These are phyloP conservation scores for Phalaenopsis aphrodite DNA, from an alignment of 106 monocot species.

Conservation along the genomic window DNA sequence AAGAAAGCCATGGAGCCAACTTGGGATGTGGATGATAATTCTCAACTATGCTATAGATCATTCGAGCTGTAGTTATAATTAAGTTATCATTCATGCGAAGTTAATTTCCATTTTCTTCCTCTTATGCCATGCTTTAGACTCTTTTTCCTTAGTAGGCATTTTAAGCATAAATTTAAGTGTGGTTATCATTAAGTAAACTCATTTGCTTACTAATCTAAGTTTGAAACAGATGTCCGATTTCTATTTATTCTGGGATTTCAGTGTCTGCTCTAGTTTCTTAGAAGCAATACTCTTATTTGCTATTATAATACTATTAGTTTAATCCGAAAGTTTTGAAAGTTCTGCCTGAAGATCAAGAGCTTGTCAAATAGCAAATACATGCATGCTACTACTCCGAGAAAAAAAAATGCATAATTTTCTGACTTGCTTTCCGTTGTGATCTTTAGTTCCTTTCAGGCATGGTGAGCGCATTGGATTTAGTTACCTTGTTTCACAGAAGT, in stretches of 20 bases:
- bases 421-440: not conserved
- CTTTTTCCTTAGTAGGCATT: too few relatives aligned
- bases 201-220: not conserved
- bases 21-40: too few relatives aligned
- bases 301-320: not conserved
- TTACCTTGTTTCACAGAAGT: constrained; percentile 98
- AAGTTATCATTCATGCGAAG: too few relatives aligned
- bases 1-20: too few relatives aligned
- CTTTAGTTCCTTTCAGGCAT: constrained; percentile 97
- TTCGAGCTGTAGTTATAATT: too few relatives aligned
- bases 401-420: not conserved
- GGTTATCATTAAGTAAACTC: too few relatives aligned
- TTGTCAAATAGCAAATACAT: not conserved
- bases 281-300: not conserved
- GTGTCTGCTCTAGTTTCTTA: not conserved
- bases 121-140: too few relatives aligned
- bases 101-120: too few relatives aligned
- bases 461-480: constrained; percentile 98
- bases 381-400: not conserved
- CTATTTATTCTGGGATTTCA: not conserved
- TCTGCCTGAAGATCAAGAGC: not conserved
- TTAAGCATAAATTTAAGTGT: too few relatives aligned
- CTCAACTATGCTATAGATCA: too few relatives aligned
- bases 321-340: not conserved
- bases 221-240: not conserved